Percentiles rank a stretch among this genome's conserved stretches.
Conservation (phyloP, 768 basidiomycete species). For the Pisolithus tinctorius region DNA sequence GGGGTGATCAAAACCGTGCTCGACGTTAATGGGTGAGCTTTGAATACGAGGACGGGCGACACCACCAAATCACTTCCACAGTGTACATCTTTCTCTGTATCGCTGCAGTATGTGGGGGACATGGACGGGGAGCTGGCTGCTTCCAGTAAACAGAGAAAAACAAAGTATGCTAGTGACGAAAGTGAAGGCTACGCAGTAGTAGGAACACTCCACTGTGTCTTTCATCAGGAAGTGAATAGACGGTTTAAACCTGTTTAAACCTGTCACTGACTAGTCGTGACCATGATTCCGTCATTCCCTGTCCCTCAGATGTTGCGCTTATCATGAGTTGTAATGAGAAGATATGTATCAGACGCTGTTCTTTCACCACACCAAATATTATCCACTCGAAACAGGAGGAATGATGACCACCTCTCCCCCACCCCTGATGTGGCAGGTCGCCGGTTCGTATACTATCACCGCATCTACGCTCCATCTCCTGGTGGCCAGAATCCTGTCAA, state of each 20-base stretch:
- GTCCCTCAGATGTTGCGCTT: too few species aligned
- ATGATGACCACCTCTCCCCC: slow-evolving; percentile 72
- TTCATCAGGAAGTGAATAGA: too few species aligned
- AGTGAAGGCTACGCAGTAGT: neutral
- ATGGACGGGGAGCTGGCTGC: neutral
- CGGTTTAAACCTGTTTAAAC: too few species aligned
- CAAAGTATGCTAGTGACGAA: slow-evolving; percentile 3
- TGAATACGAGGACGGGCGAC: too few species aligned
- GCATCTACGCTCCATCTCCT: slow-evolving; percentile 77
- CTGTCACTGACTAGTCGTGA: too few species aligned
- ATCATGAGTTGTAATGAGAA: slow-evolving; percentile 4
- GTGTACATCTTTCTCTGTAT: too few species aligned
- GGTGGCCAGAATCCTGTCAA: slow-evolving; percentile 48
- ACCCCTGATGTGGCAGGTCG: slow-evolving; percentile 42
- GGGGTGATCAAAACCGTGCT: slow-evolving; percentile 22
- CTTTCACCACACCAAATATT: neutral
- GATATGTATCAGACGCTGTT: neutral
- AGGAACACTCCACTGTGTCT: neutral
- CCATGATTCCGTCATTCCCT: too few species aligned
- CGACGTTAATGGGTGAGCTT: slow-evolving; percentile 18
- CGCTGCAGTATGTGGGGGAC: too few species aligned
- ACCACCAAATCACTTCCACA: too few species aligned
- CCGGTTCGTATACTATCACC: slow-evolving; percentile 64
- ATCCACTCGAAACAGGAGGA: slow-evolving; percentile 37
- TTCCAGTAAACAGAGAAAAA: neutral